These are phyloP conservation scores for Colletotrichum sp. DNA, from an alignment of 2,329 filamentous ascomycete species.

Conservation along the genomic window DNA sequence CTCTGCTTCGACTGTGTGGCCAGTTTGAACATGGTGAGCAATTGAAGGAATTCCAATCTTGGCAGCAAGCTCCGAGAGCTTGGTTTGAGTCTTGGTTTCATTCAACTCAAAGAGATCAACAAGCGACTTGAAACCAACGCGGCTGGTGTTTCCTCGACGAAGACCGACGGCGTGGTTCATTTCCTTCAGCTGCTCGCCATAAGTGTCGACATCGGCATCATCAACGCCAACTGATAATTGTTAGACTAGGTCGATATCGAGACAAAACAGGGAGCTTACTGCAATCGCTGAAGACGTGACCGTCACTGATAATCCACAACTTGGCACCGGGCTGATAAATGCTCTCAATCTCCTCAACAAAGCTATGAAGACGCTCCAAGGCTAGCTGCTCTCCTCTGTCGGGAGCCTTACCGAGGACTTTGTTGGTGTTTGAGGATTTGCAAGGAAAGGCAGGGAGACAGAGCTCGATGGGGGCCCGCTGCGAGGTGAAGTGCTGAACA, in stretches of 20 bases:
- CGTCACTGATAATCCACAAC: conserved; percentile 43
- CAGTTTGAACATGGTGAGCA: conserved; percentile 34
- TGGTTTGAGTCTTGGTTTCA: conserved; percentile 33
- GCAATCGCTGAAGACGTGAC: conserved; percentile 46
- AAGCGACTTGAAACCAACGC: conserved; percentile 32
- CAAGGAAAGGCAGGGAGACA: conserved; percentile 44
- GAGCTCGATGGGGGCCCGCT: conserved; percentile 27
- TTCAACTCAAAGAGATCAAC: conserved; percentile 36
- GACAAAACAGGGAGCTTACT: conserved; percentile 27
- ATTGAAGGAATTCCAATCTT: conserved; percentile 34
- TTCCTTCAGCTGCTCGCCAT: conserved; percentile 39
- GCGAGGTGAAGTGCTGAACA: conserved; percentile 27
- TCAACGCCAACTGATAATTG: conserved; percentile 41
- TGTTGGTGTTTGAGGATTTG: conserved; percentile 41
- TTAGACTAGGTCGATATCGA: neutral
- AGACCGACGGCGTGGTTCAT: conserved; percentile 36
- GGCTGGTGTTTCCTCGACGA: conserved; percentile 26
- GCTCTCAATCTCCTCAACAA: conserved; percentile 31
- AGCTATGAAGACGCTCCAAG: conserved; percentile 32
- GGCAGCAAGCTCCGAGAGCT: neutral
- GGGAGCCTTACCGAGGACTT: conserved; percentile 34
- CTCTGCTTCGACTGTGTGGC: conserved; percentile 30
- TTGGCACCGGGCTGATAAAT: conserved; percentile 37
- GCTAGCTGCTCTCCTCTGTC: conserved; percentile 40
- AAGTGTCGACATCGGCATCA: conserved; percentile 44